phyloP scores from a whole-genome alignment of 257 asterid genomes.

The Fraxinus excelsior region DNA sequence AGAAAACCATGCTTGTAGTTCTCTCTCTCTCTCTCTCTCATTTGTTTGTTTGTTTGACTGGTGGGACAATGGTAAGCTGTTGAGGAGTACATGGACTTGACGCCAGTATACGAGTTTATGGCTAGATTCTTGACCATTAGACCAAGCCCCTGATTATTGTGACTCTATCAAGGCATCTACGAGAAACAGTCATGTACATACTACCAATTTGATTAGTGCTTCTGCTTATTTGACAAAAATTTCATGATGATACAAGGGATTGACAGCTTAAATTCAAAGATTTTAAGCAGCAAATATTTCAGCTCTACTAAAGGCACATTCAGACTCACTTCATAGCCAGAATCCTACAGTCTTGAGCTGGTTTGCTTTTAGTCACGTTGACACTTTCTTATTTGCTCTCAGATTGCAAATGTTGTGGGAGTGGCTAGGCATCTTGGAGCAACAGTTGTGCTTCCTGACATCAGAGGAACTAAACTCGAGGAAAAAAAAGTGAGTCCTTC shows the following conservation, averaged over 20 bases:
- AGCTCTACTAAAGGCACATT: neutral
- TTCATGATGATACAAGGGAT: neutral
- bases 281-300: neutral
- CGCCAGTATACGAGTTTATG: neutral
- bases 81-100: neutral
- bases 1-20: neutral
- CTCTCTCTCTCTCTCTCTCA: neutral
- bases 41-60: neutral
- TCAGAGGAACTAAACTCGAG: slow-evolving; percentile 36
- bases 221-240: neutral
- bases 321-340: neutral
- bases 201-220: neutral
- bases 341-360: neutral
- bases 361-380: neutral
- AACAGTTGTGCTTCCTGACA: slow-evolving; percentile 58
- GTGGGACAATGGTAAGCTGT: neutral
- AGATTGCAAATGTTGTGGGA: slow-evolving; percentile 61
- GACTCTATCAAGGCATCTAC: neutral
- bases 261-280: neutral
- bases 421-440: slow-evolving; percentile 70
- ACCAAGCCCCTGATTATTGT: neutral
- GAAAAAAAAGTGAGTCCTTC: slow-evolving; percentile 37
- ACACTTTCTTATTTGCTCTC: slow-evolving; percentile 4
- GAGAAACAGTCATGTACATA: neutral
- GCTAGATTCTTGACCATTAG: neutral